A percentile compares a stretch with the other conserved stretches of the same genome.
These are phyloP conservation scores for Blastocystis sp. DNA, from an alignment of 352 stramenopile species.

Conservation along the genomic window DNA sequence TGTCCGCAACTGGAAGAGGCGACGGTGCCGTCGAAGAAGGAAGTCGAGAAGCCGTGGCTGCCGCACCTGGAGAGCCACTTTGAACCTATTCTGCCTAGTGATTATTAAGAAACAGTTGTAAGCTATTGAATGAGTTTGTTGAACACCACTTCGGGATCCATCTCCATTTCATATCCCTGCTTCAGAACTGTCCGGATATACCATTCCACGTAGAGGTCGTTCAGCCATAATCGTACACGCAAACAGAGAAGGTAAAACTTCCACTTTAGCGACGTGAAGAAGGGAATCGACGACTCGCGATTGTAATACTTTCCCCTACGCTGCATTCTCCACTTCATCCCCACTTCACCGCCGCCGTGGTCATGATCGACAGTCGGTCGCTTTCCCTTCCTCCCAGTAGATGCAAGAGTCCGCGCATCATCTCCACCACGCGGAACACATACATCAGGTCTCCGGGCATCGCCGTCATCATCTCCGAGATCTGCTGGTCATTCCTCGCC, in stretches of 20 bases:
- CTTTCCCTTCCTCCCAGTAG: not conserved
- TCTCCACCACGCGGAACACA: slow-evolving; percentile 44
- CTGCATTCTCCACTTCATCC: not conserved
- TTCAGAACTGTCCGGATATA: slow-evolving; percentile 14
- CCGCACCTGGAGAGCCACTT: not conserved
- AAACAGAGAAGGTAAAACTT: slow-evolving; percentile 6
- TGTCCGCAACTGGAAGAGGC: slow-evolving; percentile 31
- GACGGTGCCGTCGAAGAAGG: slow-evolving; percentile 16
- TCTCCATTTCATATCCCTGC: slow-evolving; percentile 42
- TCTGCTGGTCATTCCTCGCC: not conserved
- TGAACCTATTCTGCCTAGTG: not conserved
- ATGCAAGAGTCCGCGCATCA: slow-evolving; percentile 1
- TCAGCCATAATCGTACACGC: slow-evolving; percentile 16
- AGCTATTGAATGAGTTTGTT: not conserved
- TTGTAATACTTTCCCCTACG: not conserved
- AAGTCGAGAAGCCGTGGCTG: slow-evolving; percentile 28
- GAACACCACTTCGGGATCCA: slow-evolving; percentile 41
- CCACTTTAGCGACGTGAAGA: not conserved
- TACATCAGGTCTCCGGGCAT: slow-evolving; percentile 44
- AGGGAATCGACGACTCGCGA: not conserved
- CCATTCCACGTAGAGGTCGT: slow-evolving; percentile 38
- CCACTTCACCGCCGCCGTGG: not conserved
- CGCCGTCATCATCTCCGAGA: slow-evolving; percentile 35
- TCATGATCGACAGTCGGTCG: slow-evolving; percentile 44
- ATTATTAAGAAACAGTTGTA: not conserved